These are phyloP conservation scores for Cystobasidium ongulense DNA, from an alignment of 768 basidiomycete species.

Conservation along the genomic window DNA sequence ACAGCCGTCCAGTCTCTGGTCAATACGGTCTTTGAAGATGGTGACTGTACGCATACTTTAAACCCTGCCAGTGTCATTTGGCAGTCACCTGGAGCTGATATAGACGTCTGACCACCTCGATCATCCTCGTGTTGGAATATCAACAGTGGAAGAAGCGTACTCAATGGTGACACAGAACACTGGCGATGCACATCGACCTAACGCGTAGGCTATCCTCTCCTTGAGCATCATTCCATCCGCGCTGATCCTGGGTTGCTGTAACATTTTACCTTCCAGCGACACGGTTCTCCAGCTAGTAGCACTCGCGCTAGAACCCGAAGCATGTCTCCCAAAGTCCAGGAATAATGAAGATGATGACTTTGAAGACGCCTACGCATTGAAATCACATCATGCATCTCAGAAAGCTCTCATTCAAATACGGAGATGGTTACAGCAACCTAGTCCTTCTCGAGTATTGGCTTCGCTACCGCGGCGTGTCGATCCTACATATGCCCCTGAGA, in stretches of 20 bases:
- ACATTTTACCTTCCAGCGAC: not conserved
- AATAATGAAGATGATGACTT: not conserved
- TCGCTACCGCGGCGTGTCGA: not conserved
- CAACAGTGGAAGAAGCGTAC: slow-evolving; percentile 14
- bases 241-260: not conserved
- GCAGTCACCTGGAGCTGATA: too few species aligned
- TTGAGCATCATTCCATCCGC: not conserved
- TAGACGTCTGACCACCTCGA: not conserved
- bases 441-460: not conserved
- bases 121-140: not conserved
- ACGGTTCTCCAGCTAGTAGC: slow-evolving; percentile 5
- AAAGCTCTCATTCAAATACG: not conserved
- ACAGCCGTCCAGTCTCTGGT: not conserved
- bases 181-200: not conserved
- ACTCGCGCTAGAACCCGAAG: slow-evolving; percentile 14
- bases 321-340: not conserved
- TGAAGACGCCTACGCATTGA: slow-evolving; percentile 4
- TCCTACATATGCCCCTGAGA: not conserved
- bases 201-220: not conserved
- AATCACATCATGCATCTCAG: not conserved
- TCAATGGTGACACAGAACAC: not conserved
- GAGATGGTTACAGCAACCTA: not conserved
- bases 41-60: slow-evolving; percentile 11
- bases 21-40: slow-evolving; percentile 22
- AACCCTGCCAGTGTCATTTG: not conserved